Base-by-base conservation (phyloP, 352 stramenopile species). In the Pythium sukuiense region DNA sequence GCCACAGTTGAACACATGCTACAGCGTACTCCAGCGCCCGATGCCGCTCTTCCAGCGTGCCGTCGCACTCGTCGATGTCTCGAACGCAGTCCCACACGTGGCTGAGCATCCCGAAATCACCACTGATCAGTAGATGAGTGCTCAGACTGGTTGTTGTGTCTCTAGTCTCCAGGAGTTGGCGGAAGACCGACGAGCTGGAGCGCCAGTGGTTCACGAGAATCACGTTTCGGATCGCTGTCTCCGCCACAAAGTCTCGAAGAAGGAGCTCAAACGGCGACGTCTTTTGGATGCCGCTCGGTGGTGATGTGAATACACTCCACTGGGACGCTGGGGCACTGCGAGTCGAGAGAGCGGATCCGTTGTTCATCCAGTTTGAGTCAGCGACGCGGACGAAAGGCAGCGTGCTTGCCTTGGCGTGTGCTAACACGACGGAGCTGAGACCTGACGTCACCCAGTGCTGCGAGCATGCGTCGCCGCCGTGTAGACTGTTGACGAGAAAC, bases 401-500 rank as follows among this genome's bases (percentile, higher is more conserved):
- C 6, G 74, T 62, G 5, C 79, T 75, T 0, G 67, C 46, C 50
- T 74, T 80, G 26, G 71, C 73, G 12, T 79, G 62, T 0, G 55
- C 45, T 6, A 82, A 8, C 14, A 84, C 8, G 0, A 76, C 26
- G 4, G 67, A 45, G 8, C 71, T 27, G 3, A 84, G 55, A 0
- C 73, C 73, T 20, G 62, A 52, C 3, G 56, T 5, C 2, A 57
- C 37, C 76, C 78, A 82, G 24, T 76, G 69, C 14, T 74, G 76
- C 9, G 78, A 81, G 6, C 54, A 59, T 0, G 6, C 7, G 32
- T 87, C 74, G 43, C 78, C 76, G 5, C 65, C 67, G 50, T 84
- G 59, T 14, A 87, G 55, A 50, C 65, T 76, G 57, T 87, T 84
- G 16, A 79, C 70, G 1, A 87, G 59, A 41, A 68, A 76, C 18